Evolutionary conservation across 371 early-diverging fungal species (phyloP).

Genomic region (Mortierella sp.): DNA sequence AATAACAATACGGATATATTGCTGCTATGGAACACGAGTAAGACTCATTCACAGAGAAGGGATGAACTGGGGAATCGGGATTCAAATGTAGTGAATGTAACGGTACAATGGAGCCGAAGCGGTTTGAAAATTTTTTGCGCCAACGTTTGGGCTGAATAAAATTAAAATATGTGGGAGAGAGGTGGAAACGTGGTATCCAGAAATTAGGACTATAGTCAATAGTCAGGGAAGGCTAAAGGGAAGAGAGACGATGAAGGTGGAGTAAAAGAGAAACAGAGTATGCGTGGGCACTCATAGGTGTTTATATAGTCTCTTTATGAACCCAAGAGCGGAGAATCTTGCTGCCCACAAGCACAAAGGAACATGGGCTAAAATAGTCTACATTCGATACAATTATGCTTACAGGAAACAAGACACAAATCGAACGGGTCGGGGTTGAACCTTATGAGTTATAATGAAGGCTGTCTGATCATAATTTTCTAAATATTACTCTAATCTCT

Average conservation of each 20-base stretch:
- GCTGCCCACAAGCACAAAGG: neutral
- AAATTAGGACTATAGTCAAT: neutral
- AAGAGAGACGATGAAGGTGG: neutral
- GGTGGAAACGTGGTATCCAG: too few species aligned
- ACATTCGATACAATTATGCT: neutral
- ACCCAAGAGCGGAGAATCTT: neutral
- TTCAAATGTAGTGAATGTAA: neutral
- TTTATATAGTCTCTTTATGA: neutral
- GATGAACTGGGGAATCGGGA: neutral
- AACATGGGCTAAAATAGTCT: neutral
- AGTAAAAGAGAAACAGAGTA: neutral
- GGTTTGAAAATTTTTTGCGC: neutral
- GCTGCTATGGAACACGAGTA: neutral
- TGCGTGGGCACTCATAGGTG: neutral
- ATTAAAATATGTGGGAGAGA: neutral
- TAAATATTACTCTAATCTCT: too few species aligned
- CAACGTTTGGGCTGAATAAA: neutral
- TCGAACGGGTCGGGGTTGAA: neutral
- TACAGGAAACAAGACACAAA: conserved; percentile 3
- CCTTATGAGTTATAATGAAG: neutral
- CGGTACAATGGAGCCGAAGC: neutral
- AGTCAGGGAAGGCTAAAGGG: neutral
- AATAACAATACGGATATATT: too few species aligned
- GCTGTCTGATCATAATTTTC: too few species aligned
- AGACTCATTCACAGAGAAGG: neutral